Base-by-base conservation (phyloP, 495 filamentous ascomycete genomes). In the Symbiotaphrina buchneri region DNA sequence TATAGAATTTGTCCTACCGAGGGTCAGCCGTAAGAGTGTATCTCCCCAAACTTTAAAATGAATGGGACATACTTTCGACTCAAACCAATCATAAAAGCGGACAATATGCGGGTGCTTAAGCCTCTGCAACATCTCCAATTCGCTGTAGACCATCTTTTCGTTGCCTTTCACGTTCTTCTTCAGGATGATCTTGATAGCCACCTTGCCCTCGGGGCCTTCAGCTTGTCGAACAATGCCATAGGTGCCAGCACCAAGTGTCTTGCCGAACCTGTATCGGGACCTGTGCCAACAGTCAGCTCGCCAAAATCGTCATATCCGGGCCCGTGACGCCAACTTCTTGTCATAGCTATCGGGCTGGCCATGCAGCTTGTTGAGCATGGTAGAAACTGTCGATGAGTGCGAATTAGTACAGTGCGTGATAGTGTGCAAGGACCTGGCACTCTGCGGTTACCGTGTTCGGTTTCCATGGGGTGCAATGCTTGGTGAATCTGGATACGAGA, bases 121-220 rank as follows among this genome's bases (percentile, higher is more conserved):
- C 21, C 63, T 59, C 55, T 91, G 81, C 40, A 99, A 59, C 65
- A 99, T 74, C 34, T 80, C 65, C 43, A 99, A 61, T 57, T 99
- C 87, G 55, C 95, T 90, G 47, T 90, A 83, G 18, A 99, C 87
- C 87, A 99, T 99, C 47, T 70, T 68, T 55, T 99, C 87, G 41
- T 95, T 95, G 33, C 87, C 90, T 37, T 80, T 81, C 45, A 99
- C 87, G 56, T 92, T 94, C 56, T 93, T 94, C 69, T 99, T 99
- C 41, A 99, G 61, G 47, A 99, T 99, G 48, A 99, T 95, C 63
- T 99, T 99, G 48, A 99, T 63, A 13, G 87, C 87, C 26, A 91
- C 87, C 55, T 91, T 91, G 39, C 81, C 77, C 10, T 63, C 67
- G 15, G 71, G 63, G 31, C 68, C 58, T 32, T 93, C 82, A 28